Base-by-base conservation (phyloP, 176 grass and related monocot species). In the Rhynchospora pubera region DNA sequence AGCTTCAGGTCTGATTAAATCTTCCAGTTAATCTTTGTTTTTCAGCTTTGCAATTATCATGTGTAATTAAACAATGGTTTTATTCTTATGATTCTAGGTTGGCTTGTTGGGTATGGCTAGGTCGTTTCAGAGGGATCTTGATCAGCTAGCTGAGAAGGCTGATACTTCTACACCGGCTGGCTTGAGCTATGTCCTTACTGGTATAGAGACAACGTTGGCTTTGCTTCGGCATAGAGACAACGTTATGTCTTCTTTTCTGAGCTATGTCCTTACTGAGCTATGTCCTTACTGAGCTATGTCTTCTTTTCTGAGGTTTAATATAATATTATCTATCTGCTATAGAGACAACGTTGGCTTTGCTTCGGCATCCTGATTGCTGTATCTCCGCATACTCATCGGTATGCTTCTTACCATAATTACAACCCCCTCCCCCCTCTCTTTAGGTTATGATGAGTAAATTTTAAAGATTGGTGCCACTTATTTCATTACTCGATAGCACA, bases 341-440 rank as follows among this genome's bases (percentile, higher is more conserved):
- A 99, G 97, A 99, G 83, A 99, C 97, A 81, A 89, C 89, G 59
- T 89, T 99, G 82, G 89, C 97, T 89, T 87, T 99, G 80, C 93
- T 99, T 83, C 85, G 97, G 6, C 93, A 95, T 95, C 96, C 97
- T 18, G 97, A 99, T 89, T 99, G 97, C 56, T 99, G 93, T 81
- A 95, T 99, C 65, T 99, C 93, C 87, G 92, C 91, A 73, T 95
- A 99, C 56, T 99, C 97, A 67, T 91, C 92, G 44, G 97, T 99
- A 93, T 61, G 89, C 5, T 42, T 71, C 32, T 45, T 63, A 67
- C 39, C 23, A 30, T 83, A 10, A 24, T 88, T 89, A 3, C 82
- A 83, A 83, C 24, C 79, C 19, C 6, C 9, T 79, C 52, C 68
- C 5, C 0, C 28, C 61, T n/a, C 0, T 23, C 61, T 66, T 83